Percentiles rank a stretch among this genome's conserved stretches.
These are phyloP conservation scores for Musa itinerans DNA, from an alignment of 176 grass and related monocot species.

Conservation along the genomic window DNA sequence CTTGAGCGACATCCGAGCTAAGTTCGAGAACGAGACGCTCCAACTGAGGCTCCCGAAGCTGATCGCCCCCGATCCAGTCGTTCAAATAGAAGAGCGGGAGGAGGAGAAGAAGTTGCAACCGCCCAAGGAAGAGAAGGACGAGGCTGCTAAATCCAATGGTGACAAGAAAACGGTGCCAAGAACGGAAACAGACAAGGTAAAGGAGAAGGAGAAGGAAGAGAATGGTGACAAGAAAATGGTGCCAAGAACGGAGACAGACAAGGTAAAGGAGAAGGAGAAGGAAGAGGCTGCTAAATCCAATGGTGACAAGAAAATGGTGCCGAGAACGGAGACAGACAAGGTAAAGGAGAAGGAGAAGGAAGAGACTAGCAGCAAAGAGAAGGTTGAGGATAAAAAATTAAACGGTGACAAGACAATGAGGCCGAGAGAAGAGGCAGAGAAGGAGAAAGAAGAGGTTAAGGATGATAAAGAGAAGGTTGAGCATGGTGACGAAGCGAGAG, in stretches of 20 bases:
- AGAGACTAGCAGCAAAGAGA: too few relatives aligned
- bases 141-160: neutral
- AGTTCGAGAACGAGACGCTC: slow-evolving; percentile 58
- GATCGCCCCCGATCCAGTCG: neutral
- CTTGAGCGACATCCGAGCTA: slow-evolving; percentile 45
- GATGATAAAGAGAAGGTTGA: too few relatives aligned
- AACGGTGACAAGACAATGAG: too few relatives aligned
- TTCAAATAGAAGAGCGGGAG: neutral
- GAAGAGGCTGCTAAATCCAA: neutral
- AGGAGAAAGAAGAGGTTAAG: too few relatives aligned
- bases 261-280: too few relatives aligned
- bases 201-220: too few relatives aligned
- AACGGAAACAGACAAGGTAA: neutral
- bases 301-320: neutral
- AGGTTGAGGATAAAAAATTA: too few relatives aligned
- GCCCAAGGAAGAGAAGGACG: neutral
- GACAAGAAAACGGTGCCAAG: neutral
- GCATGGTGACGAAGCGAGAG: neutral
- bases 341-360: neutral
- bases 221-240: neutral
- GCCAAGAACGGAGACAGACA: too few relatives aligned
- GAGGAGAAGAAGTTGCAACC: slow-evolving; percentile 1
- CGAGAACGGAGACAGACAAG: neutral
- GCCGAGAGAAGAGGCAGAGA: too few relatives aligned
- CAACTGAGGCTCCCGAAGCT: slow-evolving; percentile 46